Conservation (phyloP, 139 green algal genomes). For the Coelastrella sp. region DNA sequence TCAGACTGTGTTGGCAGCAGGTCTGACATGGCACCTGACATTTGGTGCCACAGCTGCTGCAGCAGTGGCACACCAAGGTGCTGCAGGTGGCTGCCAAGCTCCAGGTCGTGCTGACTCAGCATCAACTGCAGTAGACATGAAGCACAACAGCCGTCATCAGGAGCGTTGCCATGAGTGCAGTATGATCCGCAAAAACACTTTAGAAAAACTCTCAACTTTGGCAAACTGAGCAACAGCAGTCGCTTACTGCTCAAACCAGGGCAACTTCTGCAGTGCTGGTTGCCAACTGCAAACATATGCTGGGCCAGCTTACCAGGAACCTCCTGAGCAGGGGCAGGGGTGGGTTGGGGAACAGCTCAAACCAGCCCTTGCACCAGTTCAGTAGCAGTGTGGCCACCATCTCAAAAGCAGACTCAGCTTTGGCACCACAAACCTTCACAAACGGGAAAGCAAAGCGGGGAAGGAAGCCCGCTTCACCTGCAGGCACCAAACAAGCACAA, state of each 20-base stretch:
- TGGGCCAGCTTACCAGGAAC: conserved; percentile 51
- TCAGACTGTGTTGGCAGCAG: conserved; percentile 59
- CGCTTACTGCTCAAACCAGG: too few relatives aligned
- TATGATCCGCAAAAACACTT: too few relatives aligned
- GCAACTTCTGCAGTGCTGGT: neutral
- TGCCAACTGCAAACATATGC: neutral
- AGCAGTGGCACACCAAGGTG: conserved; percentile 22
- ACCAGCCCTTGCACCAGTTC: conserved; percentile 74
- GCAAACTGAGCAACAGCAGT: too few relatives aligned
- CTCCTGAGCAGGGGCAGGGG: conserved; percentile 65
- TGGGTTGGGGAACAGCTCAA: conserved; percentile 74
- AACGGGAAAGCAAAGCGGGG: conserved; percentile 74
- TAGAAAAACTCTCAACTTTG: too few relatives aligned
- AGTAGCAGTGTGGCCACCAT: conserved; percentile 68
- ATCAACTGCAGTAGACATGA: conserved; percentile 21
- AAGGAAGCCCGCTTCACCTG: conserved; percentile 68
- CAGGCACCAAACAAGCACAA: neutral
- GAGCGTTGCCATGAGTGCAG: too few relatives aligned
- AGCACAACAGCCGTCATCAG: neutral
- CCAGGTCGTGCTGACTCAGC: conserved; percentile 27
- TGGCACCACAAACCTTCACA: conserved; percentile 68
- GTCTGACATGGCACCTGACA: conserved; percentile 65
- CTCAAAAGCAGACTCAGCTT: conserved; percentile 53
- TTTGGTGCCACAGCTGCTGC: conserved; percentile 39
- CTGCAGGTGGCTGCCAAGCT: conserved; percentile 42